Percentiles rank a stretch among this genome's conserved stretches.
Conservation (phyloP, 495 filamentous ascomycete genomes). For the Paragyromitra xinjiangensis region DNA sequence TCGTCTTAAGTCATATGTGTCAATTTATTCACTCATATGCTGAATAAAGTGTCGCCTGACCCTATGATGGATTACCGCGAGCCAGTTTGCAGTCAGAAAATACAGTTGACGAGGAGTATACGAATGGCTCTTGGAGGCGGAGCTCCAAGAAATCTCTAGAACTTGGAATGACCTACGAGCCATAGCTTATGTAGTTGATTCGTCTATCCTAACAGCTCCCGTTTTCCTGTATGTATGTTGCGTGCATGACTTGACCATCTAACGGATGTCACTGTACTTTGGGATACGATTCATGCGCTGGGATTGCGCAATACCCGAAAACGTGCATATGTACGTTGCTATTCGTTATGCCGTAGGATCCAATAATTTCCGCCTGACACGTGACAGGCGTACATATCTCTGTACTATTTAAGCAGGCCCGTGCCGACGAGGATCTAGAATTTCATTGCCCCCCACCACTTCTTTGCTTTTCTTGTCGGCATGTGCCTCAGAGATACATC, state of each 20-base stretch:
- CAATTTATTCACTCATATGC: not conserved
- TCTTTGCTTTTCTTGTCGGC: conserved; percentile 22
- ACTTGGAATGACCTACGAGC: not conserved
- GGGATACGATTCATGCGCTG: conserved; percentile 31
- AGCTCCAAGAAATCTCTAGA: not conserved
- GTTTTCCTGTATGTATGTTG: not conserved
- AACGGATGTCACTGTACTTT: conserved; percentile 26
- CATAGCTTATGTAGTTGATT: not conserved
- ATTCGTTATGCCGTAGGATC: conserved; percentile 6
- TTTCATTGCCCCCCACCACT: conserved; percentile 26
- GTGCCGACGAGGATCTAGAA: conserved; percentile 36
- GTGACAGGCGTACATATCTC: conserved; percentile 3
- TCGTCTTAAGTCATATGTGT: not conserved
- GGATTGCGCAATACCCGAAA: conserved; percentile 36
- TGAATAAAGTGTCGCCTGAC: not conserved
- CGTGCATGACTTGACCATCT: conserved; percentile 2
- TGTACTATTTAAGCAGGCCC: conserved; percentile 24
- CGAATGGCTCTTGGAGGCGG: no score
- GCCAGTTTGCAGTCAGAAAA: not conserved
- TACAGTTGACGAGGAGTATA: no score
- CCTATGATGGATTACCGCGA: not conserved
- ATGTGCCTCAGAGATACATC: conserved; percentile 13
- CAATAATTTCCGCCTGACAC: conserved; percentile 20
- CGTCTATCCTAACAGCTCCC: not conserved
- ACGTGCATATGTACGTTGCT: conserved; percentile 32